These are phyloP conservation scores for Westerdykella sp. DNA, from an alignment of 2,329 filamentous ascomycete species.

Conservation along the genomic window DNA sequence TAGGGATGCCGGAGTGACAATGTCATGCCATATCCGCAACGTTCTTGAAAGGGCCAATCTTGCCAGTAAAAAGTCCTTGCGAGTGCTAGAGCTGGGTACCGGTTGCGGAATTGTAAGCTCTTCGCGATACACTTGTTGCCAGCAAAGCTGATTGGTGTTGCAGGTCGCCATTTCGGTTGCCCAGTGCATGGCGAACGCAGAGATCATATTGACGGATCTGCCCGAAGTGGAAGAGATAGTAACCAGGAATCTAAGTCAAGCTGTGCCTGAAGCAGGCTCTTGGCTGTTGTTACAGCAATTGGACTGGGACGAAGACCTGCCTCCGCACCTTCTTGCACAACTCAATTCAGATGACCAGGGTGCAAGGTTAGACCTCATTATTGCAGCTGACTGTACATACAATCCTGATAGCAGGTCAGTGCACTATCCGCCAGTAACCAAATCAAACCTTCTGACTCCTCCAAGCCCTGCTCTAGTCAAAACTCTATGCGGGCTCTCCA, in stretches of 20 bases:
- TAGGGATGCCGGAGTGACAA: conserved; percentile 55
- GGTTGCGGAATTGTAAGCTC: conserved; percentile 58
- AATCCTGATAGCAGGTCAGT: conserved; percentile 54
- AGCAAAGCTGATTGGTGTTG: background rate
- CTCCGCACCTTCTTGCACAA: conserved; percentile 15
- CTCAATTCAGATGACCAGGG: background rate
- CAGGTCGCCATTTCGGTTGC: conserved; percentile 54
- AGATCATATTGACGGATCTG: conserved; percentile 59
- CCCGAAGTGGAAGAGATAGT: conserved; percentile 58
- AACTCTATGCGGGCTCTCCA: conserved; percentile 48
- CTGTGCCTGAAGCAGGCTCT: conserved; percentile 40
- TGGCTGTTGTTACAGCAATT: conserved; percentile 47
- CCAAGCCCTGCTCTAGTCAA: conserved; percentile 54
- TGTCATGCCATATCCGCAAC: conserved; percentile 48
- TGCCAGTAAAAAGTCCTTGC: conserved; percentile 10
- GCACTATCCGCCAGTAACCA: background rate
- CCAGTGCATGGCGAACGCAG: conserved; percentile 45
- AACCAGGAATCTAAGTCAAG: conserved; percentile 47
- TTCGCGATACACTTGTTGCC: background rate
- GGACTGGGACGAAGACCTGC: conserved; percentile 57
- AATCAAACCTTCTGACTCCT: background rate
- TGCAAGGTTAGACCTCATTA: conserved; percentile 50
- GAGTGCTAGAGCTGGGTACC: conserved; percentile 58
- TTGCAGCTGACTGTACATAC: conserved; percentile 68
- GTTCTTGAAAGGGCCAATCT: conserved; percentile 24